phyloP scores from a whole-genome alignment of 1,284 basidiomycete species.

The Ganoderma lucidum region DNA sequence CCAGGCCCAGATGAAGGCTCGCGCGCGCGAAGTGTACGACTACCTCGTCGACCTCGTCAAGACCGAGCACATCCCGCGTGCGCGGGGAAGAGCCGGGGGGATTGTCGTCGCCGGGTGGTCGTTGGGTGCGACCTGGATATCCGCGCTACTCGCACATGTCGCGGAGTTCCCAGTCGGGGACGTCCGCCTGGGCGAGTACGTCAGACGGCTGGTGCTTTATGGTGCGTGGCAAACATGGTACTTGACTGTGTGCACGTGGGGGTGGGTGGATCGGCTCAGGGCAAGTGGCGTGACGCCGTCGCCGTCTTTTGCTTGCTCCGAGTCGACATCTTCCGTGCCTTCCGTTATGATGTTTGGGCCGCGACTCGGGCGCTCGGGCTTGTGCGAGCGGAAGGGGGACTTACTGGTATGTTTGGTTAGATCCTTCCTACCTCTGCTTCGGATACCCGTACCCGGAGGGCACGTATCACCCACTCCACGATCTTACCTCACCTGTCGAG shows the following conservation, averaged over 20 bases:
- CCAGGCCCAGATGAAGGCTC: slow-evolving; percentile 20
- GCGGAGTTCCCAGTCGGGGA: slow-evolving; percentile 16
- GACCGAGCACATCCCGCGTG: slow-evolving; percentile 27
- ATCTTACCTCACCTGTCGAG: slow-evolving; percentile 1
- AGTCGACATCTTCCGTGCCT: not conserved
- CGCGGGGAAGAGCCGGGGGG: slow-evolving; percentile 15
- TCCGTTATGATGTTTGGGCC: not conserved
- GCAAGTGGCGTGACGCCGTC: not conserved
- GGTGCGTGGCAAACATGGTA: slow-evolving; percentile 10
- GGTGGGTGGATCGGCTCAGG: slow-evolving; percentile 2
- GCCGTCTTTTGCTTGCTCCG: not conserved
- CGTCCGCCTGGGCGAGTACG: slow-evolving; percentile 16
- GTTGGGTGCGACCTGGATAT: slow-evolving; percentile 19
- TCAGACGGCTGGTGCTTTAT: slow-evolving; percentile 22
- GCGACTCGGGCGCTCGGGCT: not conserved
- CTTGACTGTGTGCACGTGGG: not conserved
- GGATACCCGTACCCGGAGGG: slow-evolving; percentile 11
- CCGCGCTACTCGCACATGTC: slow-evolving; percentile 20
- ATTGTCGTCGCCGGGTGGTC: slow-evolving; percentile 29
- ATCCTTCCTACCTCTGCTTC: slow-evolving; percentile 15
- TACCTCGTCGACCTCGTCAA: slow-evolving; percentile 39
- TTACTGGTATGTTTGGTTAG: not conserved
- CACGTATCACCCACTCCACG: slow-evolving; percentile 22
- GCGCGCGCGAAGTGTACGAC: slow-evolving; percentile 34
- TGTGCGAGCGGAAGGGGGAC: not conserved